phyloP scores from a whole-genome alignment of 2,329 filamentous ascomycete genomes.

The Chrysoporthe puriensis region DNA sequence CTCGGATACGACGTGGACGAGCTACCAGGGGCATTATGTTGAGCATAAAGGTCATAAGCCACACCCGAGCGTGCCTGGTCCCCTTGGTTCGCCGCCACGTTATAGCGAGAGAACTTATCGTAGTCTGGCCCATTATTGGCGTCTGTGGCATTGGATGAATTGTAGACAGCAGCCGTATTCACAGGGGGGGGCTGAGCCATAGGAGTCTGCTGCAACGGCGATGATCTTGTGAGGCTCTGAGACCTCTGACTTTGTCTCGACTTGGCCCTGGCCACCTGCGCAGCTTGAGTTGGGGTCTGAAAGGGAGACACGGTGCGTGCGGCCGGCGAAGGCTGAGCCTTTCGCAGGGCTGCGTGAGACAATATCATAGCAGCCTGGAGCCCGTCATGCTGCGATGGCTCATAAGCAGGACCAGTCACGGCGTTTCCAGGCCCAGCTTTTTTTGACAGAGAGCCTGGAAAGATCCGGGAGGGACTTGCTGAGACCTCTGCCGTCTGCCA shows the following conservation, averaged over 20 bases:
- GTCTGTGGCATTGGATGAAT: constrained; percentile 23
- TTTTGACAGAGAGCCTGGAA: constrained; percentile 7
- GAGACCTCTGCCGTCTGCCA: constrained; percentile 30
- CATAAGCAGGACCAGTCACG: constrained; percentile 12
- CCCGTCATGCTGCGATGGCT: constrained; percentile 21
- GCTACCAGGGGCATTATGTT: constrained; percentile 29
- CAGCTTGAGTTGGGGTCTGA: constrained; percentile 22
- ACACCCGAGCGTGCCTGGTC: constrained; percentile 33
- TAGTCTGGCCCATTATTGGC: constrained; percentile 31
- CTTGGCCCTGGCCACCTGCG: constrained; percentile 34
- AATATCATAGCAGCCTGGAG: constrained; percentile 28
- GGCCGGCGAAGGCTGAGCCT: constrained; percentile 37
- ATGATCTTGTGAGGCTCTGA: constrained; percentile 37
- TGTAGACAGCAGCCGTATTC: constrained; percentile 30
- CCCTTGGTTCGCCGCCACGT: constrained; percentile 20
- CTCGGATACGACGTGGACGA: constrained; percentile 31
- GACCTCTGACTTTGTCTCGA: constrained; percentile 42
- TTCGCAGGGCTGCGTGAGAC: constrained; percentile 34
- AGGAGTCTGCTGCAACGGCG: constrained; percentile 27
- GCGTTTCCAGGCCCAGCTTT: constrained; percentile 8
- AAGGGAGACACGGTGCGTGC: constrained; percentile 38
- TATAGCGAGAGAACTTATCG: constrained; percentile 33
- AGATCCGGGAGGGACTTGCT: constrained; percentile 6
- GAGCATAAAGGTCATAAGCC: constrained; percentile 40
- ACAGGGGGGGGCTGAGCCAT: constrained; percentile 22